phyloP scores from a whole-genome alignment of 2,329 filamentous ascomycete genomes.

The Neonectria punicea region DNA sequence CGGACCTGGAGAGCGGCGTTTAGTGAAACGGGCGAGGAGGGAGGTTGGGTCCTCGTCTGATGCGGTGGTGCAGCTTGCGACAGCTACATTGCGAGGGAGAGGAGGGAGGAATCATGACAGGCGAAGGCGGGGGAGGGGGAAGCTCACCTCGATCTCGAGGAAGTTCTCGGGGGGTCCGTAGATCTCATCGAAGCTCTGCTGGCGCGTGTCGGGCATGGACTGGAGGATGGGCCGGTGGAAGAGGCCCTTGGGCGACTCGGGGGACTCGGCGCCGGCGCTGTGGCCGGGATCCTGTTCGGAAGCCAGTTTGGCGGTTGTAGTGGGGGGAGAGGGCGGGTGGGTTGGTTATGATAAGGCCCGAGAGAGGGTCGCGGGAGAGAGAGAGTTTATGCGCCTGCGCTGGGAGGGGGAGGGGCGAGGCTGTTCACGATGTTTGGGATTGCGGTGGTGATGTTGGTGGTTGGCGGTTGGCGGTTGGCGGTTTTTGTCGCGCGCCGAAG shows the following conservation, averaged over 20 bases:
- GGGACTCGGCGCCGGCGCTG: conserved; percentile 46
- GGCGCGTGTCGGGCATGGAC: conserved; percentile 77
- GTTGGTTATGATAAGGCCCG: background rate
- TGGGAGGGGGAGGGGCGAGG: background rate
- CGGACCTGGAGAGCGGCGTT: conserved; percentile 72
- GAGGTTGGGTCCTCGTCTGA: conserved; percentile 1
- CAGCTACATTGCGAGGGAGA: conserved; percentile 8
- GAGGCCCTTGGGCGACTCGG: conserved; percentile 47
- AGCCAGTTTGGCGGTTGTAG: conserved; percentile 56
- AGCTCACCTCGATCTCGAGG: conserved; percentile 89
- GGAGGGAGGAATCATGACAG: background rate
- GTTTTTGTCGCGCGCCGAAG: background rate
- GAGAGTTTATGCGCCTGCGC: background rate
- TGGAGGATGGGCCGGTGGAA: conserved; percentile 67
- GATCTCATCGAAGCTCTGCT: conserved; percentile 98
- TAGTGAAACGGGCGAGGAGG: background rate
- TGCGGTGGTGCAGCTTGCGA: conserved; percentile 8
- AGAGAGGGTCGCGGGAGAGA: background rate
- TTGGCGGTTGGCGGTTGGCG: background rate
- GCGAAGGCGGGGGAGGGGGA: background rate
- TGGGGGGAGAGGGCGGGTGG: conserved; percentile 8
- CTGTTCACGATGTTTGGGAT: background rate
- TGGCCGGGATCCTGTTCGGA: conserved; percentile 49
- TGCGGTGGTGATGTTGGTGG: background rate
- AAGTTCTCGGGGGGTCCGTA: conserved; percentile 99